Conservation (phyloP, 1,284 basidiomycete genomes). For the Phaffia rhodozyma region DNA sequence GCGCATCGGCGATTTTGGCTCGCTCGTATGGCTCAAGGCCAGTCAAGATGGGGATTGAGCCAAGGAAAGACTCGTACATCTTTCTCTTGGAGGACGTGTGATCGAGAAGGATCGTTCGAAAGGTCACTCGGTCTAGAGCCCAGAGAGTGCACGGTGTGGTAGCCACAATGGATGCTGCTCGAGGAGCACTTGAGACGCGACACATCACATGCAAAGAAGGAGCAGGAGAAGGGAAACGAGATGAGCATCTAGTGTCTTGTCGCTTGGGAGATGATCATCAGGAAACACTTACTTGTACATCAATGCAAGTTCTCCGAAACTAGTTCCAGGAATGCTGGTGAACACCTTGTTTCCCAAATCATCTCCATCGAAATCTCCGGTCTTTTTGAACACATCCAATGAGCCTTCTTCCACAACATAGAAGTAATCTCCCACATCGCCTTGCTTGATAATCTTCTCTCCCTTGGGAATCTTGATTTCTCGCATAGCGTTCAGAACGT, state of each 20-base stretch:
- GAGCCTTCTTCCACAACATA: conserved; percentile 89
- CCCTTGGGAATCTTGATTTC: conserved; percentile 62
- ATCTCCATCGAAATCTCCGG: conserved; percentile 47
- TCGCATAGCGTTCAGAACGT: conserved; percentile 90
- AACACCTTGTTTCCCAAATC: conserved; percentile 61
- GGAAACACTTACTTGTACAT: conserved; percentile 64
- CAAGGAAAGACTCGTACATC: conserved; percentile 92
- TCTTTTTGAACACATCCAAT: conserved; percentile 71
- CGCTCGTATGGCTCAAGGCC: conserved; percentile 76
- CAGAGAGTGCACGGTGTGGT: conserved; percentile 76
- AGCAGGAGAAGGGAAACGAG: background rate
- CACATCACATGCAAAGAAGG: background rate
- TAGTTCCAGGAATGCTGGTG: conserved; percentile 71
- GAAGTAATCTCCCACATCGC: conserved; percentile 93
- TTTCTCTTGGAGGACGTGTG: conserved; percentile 71
- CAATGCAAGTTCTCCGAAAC: conserved; percentile 91
- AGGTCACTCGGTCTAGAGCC: conserved; percentile 93
- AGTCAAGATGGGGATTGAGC: conserved; percentile 77
- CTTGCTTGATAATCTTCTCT: conserved; percentile 87
- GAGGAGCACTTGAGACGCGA: conserved; percentile 48
- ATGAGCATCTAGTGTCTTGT: background rate
- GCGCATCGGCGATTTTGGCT: conserved; percentile 92
- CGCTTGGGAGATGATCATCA: background rate
- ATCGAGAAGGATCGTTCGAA: conserved; percentile 93
- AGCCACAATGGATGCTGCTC: conserved; percentile 85